A percentile compares a stretch with the other conserved stretches of the same genome.
Evolutionary conservation across 2,329 filamentous ascomycete species (phyloP).

Genomic region (Colletotrichum karsti): DNA sequence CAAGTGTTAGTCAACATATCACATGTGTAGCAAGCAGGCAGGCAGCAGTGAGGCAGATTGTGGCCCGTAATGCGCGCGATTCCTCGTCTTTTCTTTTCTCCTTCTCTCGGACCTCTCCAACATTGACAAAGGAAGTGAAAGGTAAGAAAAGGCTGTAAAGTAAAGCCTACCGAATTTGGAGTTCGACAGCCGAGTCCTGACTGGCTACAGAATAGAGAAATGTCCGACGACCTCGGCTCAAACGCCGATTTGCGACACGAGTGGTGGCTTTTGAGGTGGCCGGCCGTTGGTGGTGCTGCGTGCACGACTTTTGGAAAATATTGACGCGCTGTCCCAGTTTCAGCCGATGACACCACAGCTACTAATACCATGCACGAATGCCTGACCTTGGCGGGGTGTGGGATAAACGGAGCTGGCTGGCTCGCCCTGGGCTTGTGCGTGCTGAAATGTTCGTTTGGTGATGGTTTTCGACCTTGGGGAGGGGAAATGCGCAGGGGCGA

Average conservation of each 20-base stretch:
- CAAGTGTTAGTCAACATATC: slow-evolving; percentile 25
- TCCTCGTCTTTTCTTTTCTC: not conserved
- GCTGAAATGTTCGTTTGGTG: slow-evolving; percentile 37
- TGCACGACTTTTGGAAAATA: too few relatives aligned
- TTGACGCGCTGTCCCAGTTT: slow-evolving; percentile 4
- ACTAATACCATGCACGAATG: slow-evolving; percentile 30
- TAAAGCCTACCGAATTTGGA: slow-evolving; percentile 27
- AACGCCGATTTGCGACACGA: not conserved
- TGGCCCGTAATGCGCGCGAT: not conserved
- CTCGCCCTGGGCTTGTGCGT: slow-evolving; percentile 29
- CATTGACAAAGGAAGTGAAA: not conserved
- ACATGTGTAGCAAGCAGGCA: slow-evolving; percentile 16
- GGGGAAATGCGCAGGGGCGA: slow-evolving; percentile 37
- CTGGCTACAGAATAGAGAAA: not conserved
- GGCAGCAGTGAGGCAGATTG: not conserved
- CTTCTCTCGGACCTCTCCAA: not conserved
- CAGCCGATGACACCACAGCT: slow-evolving; percentile 26
- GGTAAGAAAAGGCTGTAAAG: slow-evolving; percentile 25
- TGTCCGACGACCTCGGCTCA: not conserved
- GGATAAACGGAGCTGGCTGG: slow-evolving; percentile 10
- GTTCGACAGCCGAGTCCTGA: not conserved
- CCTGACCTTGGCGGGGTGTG: slow-evolving; percentile 26
- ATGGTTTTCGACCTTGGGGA: slow-evolving; percentile 34
- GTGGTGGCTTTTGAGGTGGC: slow-evolving; percentile 5
- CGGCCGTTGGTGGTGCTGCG: slow-evolving; percentile 12